Conservation (phyloP, 768 basidiomycete species). For the Lactarius vividus region DNA sequence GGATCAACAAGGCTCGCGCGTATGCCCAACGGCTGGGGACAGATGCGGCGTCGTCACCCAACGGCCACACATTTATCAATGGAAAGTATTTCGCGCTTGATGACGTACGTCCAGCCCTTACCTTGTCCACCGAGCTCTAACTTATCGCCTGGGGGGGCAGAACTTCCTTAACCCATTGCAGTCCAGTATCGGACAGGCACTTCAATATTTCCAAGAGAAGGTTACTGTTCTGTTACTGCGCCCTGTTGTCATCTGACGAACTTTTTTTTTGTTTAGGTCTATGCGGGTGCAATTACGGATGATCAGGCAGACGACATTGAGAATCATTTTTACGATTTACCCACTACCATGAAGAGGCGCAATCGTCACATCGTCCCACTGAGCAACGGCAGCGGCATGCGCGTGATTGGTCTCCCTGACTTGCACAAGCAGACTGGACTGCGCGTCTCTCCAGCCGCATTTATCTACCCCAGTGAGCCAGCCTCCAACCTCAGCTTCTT, state of each 20-base stretch:
- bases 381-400: slow-evolving; percentile 44
- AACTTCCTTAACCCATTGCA: slow-evolving; percentile 65
- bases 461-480: slow-evolving; percentile 62
- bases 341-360: slow-evolving; percentile 64
- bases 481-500: not conserved
- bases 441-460: slow-evolving; percentile 42
- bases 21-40: slow-evolving; percentile 39
- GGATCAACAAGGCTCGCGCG: slow-evolving; percentile 30
- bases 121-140: not conserved
- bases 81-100: slow-evolving; percentile 36
- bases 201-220: slow-evolving; percentile 71
- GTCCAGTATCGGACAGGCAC: slow-evolving; percentile 52
- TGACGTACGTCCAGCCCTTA: slow-evolving; percentile 13
- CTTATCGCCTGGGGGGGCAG: slow-evolving; percentile 38
- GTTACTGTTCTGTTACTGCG: slow-evolving; percentile 31
- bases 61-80: slow-evolving; percentile 46
- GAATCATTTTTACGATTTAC: slow-evolving; percentile 89
- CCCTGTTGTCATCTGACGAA: slow-evolving; percentile 8
- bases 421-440: slow-evolving; percentile 50
- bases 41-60: slow-evolving; percentile 24
- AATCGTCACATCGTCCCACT: slow-evolving; percentile 71
- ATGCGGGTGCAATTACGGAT: slow-evolving; percentile 55
- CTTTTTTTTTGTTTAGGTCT: slow-evolving; percentile 41
- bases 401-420: slow-evolving; percentile 54
- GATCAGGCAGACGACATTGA: slow-evolving; percentile 48